These are phyloP conservation scores for Trypanosoma boissoni DNA, from an alignment of 208 protist species.

Conservation along the genomic window DNA sequence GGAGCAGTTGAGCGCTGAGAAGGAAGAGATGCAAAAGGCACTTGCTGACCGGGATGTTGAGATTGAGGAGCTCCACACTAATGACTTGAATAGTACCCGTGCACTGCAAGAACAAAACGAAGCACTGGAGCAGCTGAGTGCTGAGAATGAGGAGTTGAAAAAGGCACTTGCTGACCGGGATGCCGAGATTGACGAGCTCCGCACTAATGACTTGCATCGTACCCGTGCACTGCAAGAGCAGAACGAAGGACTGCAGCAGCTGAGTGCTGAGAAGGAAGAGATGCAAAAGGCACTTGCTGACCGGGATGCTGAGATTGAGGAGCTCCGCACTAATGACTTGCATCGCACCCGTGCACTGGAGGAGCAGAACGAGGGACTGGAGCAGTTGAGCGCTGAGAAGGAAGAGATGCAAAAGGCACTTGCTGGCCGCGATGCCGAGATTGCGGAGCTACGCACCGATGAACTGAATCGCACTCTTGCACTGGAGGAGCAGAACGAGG, in stretches of 20 bases:
- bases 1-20: no score
- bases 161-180: background rate
- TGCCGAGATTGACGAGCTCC: background rate
- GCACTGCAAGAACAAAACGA: no score
- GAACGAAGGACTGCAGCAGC: background rate
- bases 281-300: no score
- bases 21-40: background rate
- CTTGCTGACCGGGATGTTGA: background rate
- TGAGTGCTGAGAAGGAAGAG: background rate
- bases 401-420: conserved; percentile 19
- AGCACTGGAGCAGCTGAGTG: no score
- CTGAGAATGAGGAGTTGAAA: no score
- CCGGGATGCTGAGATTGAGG: no score
- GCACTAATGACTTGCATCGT: no score
- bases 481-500: no score
- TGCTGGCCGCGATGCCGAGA: no score
- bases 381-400: background rate
- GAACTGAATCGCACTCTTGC: background rate
- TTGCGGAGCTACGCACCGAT: no score
- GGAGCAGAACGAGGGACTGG: background rate
- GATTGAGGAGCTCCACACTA: background rate
- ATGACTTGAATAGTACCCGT: background rate
- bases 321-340: no score
- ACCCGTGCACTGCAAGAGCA: no score
- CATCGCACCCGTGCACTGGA: background rate